phyloP scores from a whole-genome alignment of 2,329 filamentous ascomycete species.

The Rachicladosporium sp. region DNA sequence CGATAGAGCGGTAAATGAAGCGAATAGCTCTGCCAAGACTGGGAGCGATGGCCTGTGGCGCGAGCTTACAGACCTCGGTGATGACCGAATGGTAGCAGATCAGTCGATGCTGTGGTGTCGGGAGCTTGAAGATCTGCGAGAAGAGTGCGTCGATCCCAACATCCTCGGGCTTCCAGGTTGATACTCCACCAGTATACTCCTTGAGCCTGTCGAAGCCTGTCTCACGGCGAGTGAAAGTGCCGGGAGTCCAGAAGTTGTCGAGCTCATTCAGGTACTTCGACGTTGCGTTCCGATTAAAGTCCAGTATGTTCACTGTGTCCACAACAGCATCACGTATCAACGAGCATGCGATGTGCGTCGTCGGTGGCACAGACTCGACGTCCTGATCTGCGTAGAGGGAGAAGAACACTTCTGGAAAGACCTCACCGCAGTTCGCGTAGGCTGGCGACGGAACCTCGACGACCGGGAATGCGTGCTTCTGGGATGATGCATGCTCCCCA shows the following conservation, averaged over 20 bases:
- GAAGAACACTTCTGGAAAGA: slow-evolving; percentile 89
- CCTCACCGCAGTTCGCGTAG: slow-evolving; percentile 56
- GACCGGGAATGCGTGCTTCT: slow-evolving; percentile 64
- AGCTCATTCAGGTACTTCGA: slow-evolving; percentile 87
- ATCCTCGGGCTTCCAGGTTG: slow-evolving; percentile 95
- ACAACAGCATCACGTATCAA: slow-evolving; percentile 74
- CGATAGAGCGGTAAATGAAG: slow-evolving; percentile 72
- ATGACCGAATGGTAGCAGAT: slow-evolving; percentile 95
- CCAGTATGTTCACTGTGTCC: slow-evolving; percentile 86
- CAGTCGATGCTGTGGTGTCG: slow-evolving; percentile 77
- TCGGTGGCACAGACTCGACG: slow-evolving; percentile 67
- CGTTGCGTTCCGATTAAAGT: slow-evolving; percentile 80
- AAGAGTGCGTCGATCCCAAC: slow-evolving; percentile 96
- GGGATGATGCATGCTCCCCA: slow-evolving; percentile 34
- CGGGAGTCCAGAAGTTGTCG: slow-evolving; percentile 83
- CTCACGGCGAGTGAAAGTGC: slow-evolving; percentile 85
- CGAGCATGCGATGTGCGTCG: slow-evolving; percentile 63
- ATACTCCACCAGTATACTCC: slow-evolving; percentile 49
- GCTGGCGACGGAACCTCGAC: slow-evolving; percentile 67
- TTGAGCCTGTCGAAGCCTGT: slow-evolving; percentile 84
- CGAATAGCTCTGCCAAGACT: slow-evolving; percentile 87
- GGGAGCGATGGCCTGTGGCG: slow-evolving; percentile 89
- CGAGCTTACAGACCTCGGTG: slow-evolving; percentile 91
- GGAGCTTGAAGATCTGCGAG: slow-evolving; percentile 82
- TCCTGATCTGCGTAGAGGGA: slow-evolving; percentile 86